These are phyloP conservation scores for Oldenlandia corymbosa DNA, from an alignment of 257 asterid species.

Conservation along the genomic window DNA sequence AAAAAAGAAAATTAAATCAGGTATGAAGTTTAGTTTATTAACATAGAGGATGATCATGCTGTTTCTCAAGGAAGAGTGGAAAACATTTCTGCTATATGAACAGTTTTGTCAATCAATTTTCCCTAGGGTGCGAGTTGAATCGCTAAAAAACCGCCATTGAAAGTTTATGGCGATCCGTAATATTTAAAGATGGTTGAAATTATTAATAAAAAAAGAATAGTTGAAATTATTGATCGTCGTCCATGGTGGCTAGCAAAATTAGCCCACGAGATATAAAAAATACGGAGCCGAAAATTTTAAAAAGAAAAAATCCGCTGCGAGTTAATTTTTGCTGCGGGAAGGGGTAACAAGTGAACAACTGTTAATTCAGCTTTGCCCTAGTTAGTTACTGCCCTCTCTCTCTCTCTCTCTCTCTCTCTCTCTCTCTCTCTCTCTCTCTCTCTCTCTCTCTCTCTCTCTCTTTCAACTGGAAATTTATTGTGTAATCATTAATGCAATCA, in stretches of 20 bases:
- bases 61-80: too few relatives aligned
- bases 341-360: slow-evolving; percentile 4
- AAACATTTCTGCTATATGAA: too few relatives aligned
- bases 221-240: too few relatives aligned
- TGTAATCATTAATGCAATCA: slow-evolving; percentile 6
- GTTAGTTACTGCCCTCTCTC: background rate
- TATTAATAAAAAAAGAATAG: too few relatives aligned
- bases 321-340: slow-evolving; percentile 13
- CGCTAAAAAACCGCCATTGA: background rate
- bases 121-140: too few relatives aligned
- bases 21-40: too few relatives aligned
- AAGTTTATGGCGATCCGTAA: background rate
- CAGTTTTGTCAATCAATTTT: too few relatives aligned
- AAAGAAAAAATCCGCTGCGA: background rate
- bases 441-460: too few relatives aligned
- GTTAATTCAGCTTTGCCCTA: background rate
- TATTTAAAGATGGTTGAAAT: background rate
- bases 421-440: too few relatives aligned
- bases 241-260: background rate
- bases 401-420: too few relatives aligned
- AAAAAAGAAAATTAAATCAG: too few relatives aligned
- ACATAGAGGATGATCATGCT: too few relatives aligned
- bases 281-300: background rate
- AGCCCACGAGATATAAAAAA: background rate
- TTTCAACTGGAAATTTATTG: background rate